These are phyloP conservation scores for Aquilaria agallochum DNA, from an alignment of 441 rosid genomes.

Conservation along the genomic window DNA sequence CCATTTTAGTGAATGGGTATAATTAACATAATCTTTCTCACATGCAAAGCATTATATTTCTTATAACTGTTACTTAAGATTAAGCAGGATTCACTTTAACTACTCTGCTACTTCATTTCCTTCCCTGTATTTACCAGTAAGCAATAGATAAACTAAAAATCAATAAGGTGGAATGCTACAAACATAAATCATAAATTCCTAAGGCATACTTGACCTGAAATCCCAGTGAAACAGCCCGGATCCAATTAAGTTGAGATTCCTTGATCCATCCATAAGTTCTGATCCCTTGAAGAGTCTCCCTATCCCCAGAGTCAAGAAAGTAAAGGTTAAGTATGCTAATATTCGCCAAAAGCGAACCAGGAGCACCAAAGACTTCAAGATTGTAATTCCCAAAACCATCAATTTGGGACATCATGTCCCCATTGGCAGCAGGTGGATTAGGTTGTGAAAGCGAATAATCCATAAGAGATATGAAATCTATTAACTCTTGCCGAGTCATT, in stretches of 20 bases:
- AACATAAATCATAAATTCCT: background rate
- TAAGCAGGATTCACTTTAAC: background rate
- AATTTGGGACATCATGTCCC: slow-evolving; percentile 23
- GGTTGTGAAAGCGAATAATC: slow-evolving; percentile 74
- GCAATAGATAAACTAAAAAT: background rate
- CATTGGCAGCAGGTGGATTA: slow-evolving; percentile 40
- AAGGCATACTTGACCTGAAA: slow-evolving; percentile 39
- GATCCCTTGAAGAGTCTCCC: slow-evolving; percentile 58
- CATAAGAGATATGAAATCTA: slow-evolving; percentile 79
- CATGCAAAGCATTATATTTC: too few species aligned
- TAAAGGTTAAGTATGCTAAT: slow-evolving; percentile 66
- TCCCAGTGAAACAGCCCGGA: slow-evolving; percentile 42
- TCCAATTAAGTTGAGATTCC: slow-evolving; percentile 86
- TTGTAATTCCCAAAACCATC: slow-evolving; percentile 84
- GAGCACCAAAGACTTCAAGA: slow-evolving; percentile 61
- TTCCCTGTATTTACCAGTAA: too few species aligned
- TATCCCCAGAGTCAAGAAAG: slow-evolving; percentile 88
- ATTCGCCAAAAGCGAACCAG: slow-evolving; percentile 70
- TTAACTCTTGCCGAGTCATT: slow-evolving; percentile 71
- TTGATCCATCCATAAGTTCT: slow-evolving; percentile 83
- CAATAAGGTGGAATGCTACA: background rate
- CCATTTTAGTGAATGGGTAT: too few species aligned
- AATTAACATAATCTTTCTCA: too few species aligned
- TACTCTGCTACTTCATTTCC: background rate
- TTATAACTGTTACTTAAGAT: too few species aligned